These are phyloP conservation scores for Rhizophora apiculata DNA, from an alignment of 345 rosid genomes.

Conservation along the genomic window DNA sequence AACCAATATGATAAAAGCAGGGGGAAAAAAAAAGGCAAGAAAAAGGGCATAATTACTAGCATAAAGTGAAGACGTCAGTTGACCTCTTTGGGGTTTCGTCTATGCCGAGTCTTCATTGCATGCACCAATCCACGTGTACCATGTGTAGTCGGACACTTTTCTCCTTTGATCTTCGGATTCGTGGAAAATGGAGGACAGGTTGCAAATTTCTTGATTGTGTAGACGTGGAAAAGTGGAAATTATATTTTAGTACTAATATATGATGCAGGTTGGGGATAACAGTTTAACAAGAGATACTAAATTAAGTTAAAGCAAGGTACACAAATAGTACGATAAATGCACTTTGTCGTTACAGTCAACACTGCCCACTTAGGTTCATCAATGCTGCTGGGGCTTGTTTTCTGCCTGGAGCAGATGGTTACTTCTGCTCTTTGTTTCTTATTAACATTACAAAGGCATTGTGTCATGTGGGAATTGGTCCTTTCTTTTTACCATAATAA, in stretches of 20 bases:
- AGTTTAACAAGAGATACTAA: not conserved
- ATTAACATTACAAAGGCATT: too few species aligned
- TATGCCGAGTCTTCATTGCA: not conserved
- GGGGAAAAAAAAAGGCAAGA: too few species aligned
- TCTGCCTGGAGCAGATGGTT: not conserved
- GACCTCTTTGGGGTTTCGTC: slow-evolving; percentile 8
- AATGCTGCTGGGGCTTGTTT: not conserved
- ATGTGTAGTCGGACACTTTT: not conserved
- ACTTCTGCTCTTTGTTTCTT: too few species aligned
- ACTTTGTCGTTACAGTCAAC: slow-evolving; percentile 1
- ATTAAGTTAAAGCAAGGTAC: slow-evolving; percentile 19
- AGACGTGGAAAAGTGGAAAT: slow-evolving; percentile 19
- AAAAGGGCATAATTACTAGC: slow-evolving; percentile 1
- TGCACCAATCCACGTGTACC: slow-evolving; percentile 5
- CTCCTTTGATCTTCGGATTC: slow-evolving; percentile 1
- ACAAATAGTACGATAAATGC: slow-evolving; percentile 21
- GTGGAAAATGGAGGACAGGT: slow-evolving; percentile 15
- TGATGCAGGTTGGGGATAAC: slow-evolving; percentile 22
- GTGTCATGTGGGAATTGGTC: too few species aligned
- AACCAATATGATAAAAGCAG: too few species aligned
- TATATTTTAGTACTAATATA: slow-evolving; percentile 14
- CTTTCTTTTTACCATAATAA: too few species aligned
- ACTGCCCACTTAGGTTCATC: slow-evolving; percentile 8
- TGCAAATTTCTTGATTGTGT: slow-evolving; percentile 12
- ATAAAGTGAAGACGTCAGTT: slow-evolving; percentile 11